Evolutionary conservation across 805 yeast genomes (phyloP).

Genomic region (Kazachstania africana): DNA sequence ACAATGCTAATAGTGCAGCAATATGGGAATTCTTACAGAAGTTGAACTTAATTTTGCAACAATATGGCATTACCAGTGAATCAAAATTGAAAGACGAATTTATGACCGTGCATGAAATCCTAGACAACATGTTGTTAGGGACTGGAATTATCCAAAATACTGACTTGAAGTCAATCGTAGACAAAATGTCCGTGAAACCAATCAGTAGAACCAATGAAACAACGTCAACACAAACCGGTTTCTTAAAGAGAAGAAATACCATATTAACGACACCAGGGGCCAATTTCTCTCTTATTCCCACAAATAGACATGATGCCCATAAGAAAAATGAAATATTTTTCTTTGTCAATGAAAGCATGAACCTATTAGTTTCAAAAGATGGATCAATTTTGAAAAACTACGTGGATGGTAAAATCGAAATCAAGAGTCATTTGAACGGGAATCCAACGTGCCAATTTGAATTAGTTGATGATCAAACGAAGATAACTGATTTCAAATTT

Average conservation of each 20-base stretch:
- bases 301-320: constrained; percentile 19
- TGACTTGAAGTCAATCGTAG: constrained; percentile 16
- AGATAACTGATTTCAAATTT: constrained; percentile 8
- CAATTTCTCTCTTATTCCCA: not conserved
- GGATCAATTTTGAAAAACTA: constrained; percentile 56
- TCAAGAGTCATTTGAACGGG: constrained; percentile 67
- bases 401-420: constrained; percentile 63
- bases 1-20: constrained; percentile 73
- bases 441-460: constrained; percentile 79
- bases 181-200: constrained; percentile 17
- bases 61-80: constrained; percentile 31
- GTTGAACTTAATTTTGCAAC: constrained; percentile 41
- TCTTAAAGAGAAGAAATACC: no score
- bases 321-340: constrained; percentile 71
- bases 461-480: constrained; percentile 49
- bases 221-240: no score
- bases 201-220: constrained; percentile 1
- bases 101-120: constrained; percentile 55
- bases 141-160: constrained; percentile 29
- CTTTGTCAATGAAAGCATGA: constrained; percentile 65
- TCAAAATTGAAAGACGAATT: constrained; percentile 52
- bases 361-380: constrained; percentile 52
- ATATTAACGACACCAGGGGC: no score
- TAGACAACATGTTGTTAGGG: constrained; percentile 69
- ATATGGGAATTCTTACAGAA: constrained; percentile 70